Evolutionary conservation across 2,329 filamentous ascomycete genomes (phyloP), one percentile per base, ranked within the genome.

Genomic region (Drechslerella coelobrocha): DNA sequence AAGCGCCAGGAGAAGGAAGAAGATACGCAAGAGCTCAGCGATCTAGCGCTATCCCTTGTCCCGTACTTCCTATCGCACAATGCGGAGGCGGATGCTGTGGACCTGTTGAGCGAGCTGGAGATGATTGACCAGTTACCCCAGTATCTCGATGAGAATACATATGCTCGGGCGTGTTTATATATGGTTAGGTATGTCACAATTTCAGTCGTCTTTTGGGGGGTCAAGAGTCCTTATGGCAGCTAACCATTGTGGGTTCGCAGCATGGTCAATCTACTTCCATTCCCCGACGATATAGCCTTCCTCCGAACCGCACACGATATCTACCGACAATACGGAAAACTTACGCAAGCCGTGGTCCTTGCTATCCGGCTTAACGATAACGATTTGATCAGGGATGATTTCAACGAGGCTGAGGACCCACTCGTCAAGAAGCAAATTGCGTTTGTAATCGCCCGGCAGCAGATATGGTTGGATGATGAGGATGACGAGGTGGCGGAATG

Each of bases 31-130:
- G 93, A 99, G 77, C 83, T 99, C 63, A 86, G 92, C 59, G 88
- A 96, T 75, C 86, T 99, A 62, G 90, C 92, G 17, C 81, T 93
- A 72, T 84, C 89, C 37, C 85, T 99, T 29, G 90, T 99, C 9
- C 94, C 95, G 1, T 90, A 96, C 76, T 99, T 97, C 82, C 84
- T 99, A 63, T 91, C 93, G 82, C 95, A 93, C 83, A 97, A 99
- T 76, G 94, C 94, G 52, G 94, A 99, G 81, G 95, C 94, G 21
- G 94, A 99, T 79, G 95, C 94, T 1, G 94, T 99, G 37, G 94
- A 99, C 79, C 84, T 99, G 74, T 87, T 99, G 83, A 97, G 92
- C 78, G 95, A 99, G 81, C 83, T 99, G 68, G 94, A 99, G 81
- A 96, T 97, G 78, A 97, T 99, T 75, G 91, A 97, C 77, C 83